Evolutionary conservation across 2,329 filamentous ascomycete genomes (phyloP).

Genomic region (Cadophora luteo-olivacea): DNA sequence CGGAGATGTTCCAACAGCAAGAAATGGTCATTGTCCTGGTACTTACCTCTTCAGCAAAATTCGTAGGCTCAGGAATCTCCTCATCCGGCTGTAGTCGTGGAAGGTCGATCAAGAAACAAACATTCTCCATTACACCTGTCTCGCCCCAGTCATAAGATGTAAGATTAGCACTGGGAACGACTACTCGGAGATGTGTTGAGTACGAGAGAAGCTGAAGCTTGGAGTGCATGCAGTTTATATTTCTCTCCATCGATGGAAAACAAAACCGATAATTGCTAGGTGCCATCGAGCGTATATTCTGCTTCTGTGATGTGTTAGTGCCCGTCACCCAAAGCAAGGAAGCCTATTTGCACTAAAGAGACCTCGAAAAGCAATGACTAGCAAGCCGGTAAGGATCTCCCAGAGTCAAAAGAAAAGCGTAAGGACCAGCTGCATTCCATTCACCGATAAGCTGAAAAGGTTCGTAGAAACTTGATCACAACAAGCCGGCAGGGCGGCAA

Average conservation of each 20-base stretch:
- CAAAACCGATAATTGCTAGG: conserved; percentile 70
- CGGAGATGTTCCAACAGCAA: background rate
- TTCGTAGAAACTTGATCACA: background rate
- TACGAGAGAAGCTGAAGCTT: conserved; percentile 93
- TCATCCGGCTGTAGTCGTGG: conserved; percentile 55
- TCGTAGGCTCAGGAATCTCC: conserved; percentile 45
- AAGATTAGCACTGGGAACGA: conserved; percentile 86
- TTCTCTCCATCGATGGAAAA: conserved; percentile 78
- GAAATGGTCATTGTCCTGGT: background rate
- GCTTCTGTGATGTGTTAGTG: conserved; percentile 50
- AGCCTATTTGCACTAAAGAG: background rate
- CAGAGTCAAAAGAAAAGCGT: background rate
- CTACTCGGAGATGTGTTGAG: conserved; percentile 74
- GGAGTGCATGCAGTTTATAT: conserved; percentile 84
- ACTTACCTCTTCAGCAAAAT: conserved; percentile 67
- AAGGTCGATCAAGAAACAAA: conserved; percentile 90
- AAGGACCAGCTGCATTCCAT: background rate
- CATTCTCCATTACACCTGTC: conserved; percentile 81
- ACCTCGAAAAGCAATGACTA: background rate
- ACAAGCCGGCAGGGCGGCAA: background rate
- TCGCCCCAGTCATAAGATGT: conserved; percentile 69
- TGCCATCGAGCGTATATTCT: conserved; percentile 55
- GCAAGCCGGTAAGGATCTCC: background rate
- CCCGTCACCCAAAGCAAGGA: background rate
- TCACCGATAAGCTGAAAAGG: background rate